Conservation (phyloP, 2,329 filamentous ascomycete species). For the Claviceps maximensis region DNA sequence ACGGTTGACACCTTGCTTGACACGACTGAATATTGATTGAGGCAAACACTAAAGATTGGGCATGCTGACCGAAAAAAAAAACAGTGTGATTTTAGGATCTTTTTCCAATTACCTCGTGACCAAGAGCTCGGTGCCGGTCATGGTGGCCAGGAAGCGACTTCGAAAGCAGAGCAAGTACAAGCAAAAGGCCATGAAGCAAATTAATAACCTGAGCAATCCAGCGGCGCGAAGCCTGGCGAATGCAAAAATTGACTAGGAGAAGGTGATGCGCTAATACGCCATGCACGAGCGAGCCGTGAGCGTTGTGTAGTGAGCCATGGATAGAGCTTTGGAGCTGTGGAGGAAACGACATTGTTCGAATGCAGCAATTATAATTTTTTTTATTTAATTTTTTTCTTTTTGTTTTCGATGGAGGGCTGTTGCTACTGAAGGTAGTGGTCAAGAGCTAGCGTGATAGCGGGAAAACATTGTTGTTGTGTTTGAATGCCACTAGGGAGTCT, state of each 20-base stretch:
- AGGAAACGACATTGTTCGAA: background rate
- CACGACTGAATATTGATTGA: background rate
- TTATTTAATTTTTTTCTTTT: background rate
- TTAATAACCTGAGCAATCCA: conserved; percentile 69
- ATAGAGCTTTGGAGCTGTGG: no score
- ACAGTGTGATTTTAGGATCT: conserved; percentile 80
- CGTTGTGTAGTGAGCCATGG: background rate
- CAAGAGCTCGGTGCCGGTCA: conserved; percentile 91
- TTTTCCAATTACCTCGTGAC: conserved; percentile 97
- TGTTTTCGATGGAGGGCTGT: background rate
- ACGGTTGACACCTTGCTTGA: conserved; percentile 22
- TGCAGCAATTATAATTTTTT: background rate
- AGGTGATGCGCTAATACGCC: background rate
- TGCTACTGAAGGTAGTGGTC: background rate
- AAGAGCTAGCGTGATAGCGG: background rate
- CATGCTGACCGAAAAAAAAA: conserved; percentile 17
- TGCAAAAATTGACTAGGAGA: conserved; percentile 58
- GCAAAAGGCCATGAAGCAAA: conserved; percentile 51
- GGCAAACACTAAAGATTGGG: background rate
- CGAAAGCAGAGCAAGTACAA: conserved; percentile 77
- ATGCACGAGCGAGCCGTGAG: background rate
- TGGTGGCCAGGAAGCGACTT: conserved; percentile 88
- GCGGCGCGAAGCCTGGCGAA: conserved; percentile 51
- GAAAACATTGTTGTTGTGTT: background rate
- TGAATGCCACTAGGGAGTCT: background rate